These are phyloP conservation scores for Zoysia japonica DNA, from an alignment of 176 grass and related monocot genomes.

Conservation along the genomic window DNA sequence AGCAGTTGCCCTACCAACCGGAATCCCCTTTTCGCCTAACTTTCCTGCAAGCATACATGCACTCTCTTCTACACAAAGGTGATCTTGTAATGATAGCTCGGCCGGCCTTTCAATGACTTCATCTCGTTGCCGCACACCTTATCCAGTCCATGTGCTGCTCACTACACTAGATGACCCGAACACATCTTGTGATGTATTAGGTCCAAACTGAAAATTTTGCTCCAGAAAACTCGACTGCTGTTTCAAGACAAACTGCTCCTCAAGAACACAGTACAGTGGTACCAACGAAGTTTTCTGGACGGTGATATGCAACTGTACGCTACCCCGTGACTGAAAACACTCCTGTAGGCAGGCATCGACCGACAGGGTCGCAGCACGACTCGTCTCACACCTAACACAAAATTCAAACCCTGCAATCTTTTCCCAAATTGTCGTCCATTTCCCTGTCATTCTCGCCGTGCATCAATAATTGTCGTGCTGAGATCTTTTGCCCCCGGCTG, in stretches of 20 bases:
- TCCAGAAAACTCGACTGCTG: background rate
- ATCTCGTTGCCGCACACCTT: background rate
- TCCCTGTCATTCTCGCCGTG: background rate
- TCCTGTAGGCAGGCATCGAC: background rate
- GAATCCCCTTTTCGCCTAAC: conserved; percentile 3
- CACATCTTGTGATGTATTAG: background rate
- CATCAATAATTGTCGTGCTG: conserved; percentile 5
- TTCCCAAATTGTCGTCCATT: conserved; percentile 12
- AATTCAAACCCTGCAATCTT: background rate
- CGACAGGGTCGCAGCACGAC: background rate
- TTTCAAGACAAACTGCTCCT: background rate
- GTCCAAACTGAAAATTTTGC: background rate
- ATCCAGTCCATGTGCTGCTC: background rate
- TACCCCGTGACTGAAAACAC: background rate
- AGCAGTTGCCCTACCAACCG: background rate
- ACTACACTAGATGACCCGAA: background rate
- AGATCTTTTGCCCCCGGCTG: background rate
- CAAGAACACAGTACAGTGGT: background rate
- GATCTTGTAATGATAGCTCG: conserved; percentile 14
- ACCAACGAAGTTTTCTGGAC: conserved; percentile 3
- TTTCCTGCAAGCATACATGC: background rate
- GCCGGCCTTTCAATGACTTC: background rate
- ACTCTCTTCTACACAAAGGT: conserved; percentile 30
- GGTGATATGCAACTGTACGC: background rate
- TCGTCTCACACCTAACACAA: background rate